Conservation (phyloP, 192 early-diverging fungal genomes). For the Coemansia sp. region DNA sequence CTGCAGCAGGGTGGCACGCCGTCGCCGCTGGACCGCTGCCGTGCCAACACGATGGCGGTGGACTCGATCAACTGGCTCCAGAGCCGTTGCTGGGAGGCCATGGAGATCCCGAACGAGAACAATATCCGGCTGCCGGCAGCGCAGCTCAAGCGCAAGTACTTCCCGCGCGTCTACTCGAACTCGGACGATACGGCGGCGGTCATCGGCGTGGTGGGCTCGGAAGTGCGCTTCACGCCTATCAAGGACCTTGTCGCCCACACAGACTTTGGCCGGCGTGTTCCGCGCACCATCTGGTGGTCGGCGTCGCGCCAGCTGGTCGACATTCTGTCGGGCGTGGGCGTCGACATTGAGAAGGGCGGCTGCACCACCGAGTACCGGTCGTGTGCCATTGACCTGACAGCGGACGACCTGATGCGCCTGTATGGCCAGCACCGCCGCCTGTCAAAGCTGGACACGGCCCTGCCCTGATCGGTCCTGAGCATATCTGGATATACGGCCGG, state of each 20-base stretch:
- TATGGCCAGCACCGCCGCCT: constrained; percentile 39
- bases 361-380: constrained; percentile 36
- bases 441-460: constrained; percentile 17
- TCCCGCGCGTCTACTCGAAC: constrained; percentile 58
- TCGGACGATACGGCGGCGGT: constrained; percentile 59
- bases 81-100: constrained; percentile 50
- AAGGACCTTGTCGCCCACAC: constrained; percentile 60
- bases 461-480: neutral
- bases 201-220: constrained; percentile 76
- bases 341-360: constrained; percentile 40
- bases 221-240: constrained; percentile 69
- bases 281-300: constrained; percentile 67
- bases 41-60: constrained; percentile 83
- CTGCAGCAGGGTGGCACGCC: constrained; percentile 93
- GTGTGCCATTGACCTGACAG: constrained; percentile 48
- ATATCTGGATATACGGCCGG: neutral
- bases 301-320: constrained; percentile 55
- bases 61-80: constrained; percentile 82
- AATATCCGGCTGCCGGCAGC: constrained; percentile 23
- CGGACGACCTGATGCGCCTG: constrained; percentile 44
- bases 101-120: constrained; percentile 38
- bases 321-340: constrained; percentile 56
- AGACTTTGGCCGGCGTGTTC: constrained; percentile 74
- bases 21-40: constrained; percentile 89
- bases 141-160: constrained; percentile 44